Base-by-base conservation (phyloP, 495 filamentous ascomycete genomes). In the Symbiotaphrina buchneri region DNA sequence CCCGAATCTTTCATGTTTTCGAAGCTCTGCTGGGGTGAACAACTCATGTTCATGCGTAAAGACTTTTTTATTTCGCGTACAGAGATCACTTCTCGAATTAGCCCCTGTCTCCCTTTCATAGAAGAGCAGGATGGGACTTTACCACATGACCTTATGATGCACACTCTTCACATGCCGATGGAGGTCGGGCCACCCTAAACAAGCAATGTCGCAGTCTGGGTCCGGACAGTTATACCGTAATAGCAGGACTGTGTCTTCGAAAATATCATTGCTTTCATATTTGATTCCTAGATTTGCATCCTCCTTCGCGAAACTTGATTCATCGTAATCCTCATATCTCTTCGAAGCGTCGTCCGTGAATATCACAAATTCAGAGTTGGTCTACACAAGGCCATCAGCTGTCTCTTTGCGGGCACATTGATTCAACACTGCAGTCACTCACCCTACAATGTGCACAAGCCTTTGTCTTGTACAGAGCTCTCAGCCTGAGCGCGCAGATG, bases 1-100 rank as follows among this genome's bases (percentile, higher is more conserved):
- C 24, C 90, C 90, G 35, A 74, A 67, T 39, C 66, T 74, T 62
- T 95, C 84, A 45, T 99, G 87, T 39, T 69, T 79, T 30, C 70
- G 67, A 23, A 95, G 53, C 40, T 84, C 77, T 30, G 69, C 62
- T n/a, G 59, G 53, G 3, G 77, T 76, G 44, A 93, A 94, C n/a
- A 99, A 60, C 15, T 79, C 79, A 44, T 99, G 87, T 51, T 99
- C 87, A 48, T 95, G 90, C 0, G 87, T 93, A 39, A 99, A 99
- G 22, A 93, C 83, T 39, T 93, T 93, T 56, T 99, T 95, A 52
- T 93, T 78, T 22, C 79, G 54, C 1, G 82, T 85, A 49, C 87
- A 99, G 10, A 95, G 62, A 49, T 93, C 82, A 52, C 65, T 71
- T 32, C 7, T 37, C 16, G 14, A 26, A 18, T 37, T 15, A 27